Conservation (phyloP, 768 basidiomycete species). For the Tricholoma furcatifolium region DNA sequence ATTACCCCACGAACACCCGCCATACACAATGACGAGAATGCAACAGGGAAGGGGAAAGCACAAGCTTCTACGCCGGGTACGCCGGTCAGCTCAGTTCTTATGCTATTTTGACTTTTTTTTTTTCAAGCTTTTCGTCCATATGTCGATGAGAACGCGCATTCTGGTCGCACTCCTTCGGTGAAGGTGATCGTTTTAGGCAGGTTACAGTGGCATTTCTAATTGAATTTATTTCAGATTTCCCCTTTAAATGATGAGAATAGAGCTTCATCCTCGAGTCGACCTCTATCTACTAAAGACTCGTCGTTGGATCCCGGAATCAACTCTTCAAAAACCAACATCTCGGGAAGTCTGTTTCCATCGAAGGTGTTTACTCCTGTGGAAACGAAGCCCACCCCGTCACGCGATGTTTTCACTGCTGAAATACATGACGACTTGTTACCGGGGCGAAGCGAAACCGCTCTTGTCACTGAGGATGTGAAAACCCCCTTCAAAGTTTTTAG, state of each 20-base stretch:
- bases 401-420: conserved; percentile 43
- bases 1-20: conserved; percentile 33
- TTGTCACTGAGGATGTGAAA: conserved; percentile 41
- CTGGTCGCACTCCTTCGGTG: conserved; percentile 42
- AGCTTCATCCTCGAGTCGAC: conserved; percentile 38
- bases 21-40: conserved; percentile 30
- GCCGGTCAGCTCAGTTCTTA: conserved; percentile 10
- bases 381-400: conserved; percentile 40
- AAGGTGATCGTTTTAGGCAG: conserved; percentile 31
- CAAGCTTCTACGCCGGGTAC: conserved; percentile 29
- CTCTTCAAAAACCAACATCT: conserved; percentile 33
- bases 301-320: conserved; percentile 19
- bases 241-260: conserved; percentile 62
- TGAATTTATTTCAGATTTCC: conserved; percentile 46
- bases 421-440: conserved; percentile 36
- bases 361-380: conserved; percentile 66
- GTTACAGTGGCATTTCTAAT: conserved; percentile 13
- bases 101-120: conserved; percentile 14
- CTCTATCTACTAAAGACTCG: conserved; percentile 49
- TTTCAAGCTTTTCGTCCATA: conserved; percentile 64
- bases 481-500: conserved; percentile 71
- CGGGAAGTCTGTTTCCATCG: conserved; percentile 46
- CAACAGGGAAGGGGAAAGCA: conserved; percentile 34
- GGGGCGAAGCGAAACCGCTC: conserved; percentile 17
- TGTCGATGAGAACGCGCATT: conserved; percentile 56